phyloP scores from a whole-genome alignment of 2,329 filamentous ascomycete genomes.

The Parafenestella ontariensis region DNA sequence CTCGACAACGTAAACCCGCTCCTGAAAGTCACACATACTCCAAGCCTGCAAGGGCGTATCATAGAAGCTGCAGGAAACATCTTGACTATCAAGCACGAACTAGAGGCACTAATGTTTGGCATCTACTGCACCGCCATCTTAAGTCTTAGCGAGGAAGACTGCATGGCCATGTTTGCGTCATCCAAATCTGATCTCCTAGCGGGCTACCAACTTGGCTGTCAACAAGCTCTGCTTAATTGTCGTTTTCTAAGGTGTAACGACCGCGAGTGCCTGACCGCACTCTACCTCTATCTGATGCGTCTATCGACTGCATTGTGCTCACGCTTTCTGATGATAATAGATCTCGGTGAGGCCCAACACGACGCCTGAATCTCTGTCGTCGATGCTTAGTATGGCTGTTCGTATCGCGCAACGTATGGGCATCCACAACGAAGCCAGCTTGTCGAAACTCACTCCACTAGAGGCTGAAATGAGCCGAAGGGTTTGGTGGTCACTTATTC shows the following conservation, averaged over 20 bases:
- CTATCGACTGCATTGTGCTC: neutral
- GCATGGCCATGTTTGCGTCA: slow-evolving; percentile 58
- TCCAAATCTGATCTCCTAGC: slow-evolving; percentile 61
- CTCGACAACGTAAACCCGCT: slow-evolving; percentile 55
- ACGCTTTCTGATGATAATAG: slow-evolving; percentile 50
- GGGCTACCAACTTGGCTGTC: slow-evolving; percentile 66
- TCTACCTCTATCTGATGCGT: slow-evolving; percentile 62
- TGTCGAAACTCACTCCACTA: slow-evolving; percentile 60
- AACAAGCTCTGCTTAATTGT: slow-evolving; percentile 66
- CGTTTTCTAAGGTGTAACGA: slow-evolving; percentile 63
- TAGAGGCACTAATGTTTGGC: slow-evolving; percentile 60
- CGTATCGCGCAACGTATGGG: slow-evolving; percentile 68
- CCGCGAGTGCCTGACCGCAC: slow-evolving; percentile 61
- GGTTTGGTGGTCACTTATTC: slow-evolving; percentile 67
- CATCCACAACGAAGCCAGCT: slow-evolving; percentile 63
- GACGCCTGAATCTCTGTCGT: slow-evolving; percentile 58
- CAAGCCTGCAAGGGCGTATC: slow-evolving; percentile 61
- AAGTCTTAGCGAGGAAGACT: slow-evolving; percentile 65
- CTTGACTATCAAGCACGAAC: slow-evolving; percentile 59
- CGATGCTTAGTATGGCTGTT: slow-evolving; percentile 63
- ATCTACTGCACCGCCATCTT: slow-evolving; percentile 45
- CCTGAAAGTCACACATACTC: slow-evolving; percentile 37
- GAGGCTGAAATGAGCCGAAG: slow-evolving; percentile 67
- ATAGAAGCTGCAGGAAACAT: slow-evolving; percentile 64
- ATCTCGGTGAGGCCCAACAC: slow-evolving; percentile 60